phyloP scores from a whole-genome alignment of 148 eudicot species.

The Oxyria digyna region DNA sequence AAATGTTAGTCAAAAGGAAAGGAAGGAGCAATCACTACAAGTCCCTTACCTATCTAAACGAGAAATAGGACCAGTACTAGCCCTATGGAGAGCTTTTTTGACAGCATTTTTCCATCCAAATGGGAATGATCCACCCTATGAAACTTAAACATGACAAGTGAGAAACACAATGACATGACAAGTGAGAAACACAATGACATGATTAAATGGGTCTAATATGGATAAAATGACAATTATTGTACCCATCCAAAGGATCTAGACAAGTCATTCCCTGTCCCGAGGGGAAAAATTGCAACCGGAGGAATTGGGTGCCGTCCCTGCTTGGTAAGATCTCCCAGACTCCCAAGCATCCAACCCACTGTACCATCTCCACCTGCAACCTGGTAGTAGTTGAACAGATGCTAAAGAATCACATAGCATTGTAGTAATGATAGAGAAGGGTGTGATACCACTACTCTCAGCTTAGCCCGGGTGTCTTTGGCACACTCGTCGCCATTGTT shows the following conservation, averaged over 20 bases:
- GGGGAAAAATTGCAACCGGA: constrained; percentile 88
- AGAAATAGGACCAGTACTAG: constrained; percentile 30
- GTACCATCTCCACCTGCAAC: constrained; percentile 99
- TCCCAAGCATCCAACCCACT: constrained; percentile 94
- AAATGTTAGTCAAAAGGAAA: background rate
- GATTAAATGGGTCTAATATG: background rate
- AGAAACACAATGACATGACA: too few relatives aligned
- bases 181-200: background rate
- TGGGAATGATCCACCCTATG: constrained; percentile 94
- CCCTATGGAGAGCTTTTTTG: constrained; percentile 65
- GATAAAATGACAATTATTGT: constrained; percentile 16
- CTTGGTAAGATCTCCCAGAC: constrained; percentile 76
- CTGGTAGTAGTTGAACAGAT: constrained; percentile 10
- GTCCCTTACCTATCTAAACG: constrained; percentile 59
- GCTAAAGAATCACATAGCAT: background rate
- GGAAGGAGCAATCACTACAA: background rate
- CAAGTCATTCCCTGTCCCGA: constrained; percentile 96
- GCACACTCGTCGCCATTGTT: too few relatives aligned
- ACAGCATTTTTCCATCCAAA: constrained; percentile 87
- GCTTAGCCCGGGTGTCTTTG: too few relatives aligned
- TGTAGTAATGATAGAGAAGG: background rate
- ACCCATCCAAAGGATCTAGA: constrained; percentile 98
- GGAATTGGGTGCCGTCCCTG: constrained; percentile 68
- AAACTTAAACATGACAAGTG: too few relatives aligned
- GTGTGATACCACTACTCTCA: constrained; percentile 69